Evolutionary conservation across 1,284 basidiomycete species (phyloP).

Genomic region (Pseudozyma thailandica): DNA sequence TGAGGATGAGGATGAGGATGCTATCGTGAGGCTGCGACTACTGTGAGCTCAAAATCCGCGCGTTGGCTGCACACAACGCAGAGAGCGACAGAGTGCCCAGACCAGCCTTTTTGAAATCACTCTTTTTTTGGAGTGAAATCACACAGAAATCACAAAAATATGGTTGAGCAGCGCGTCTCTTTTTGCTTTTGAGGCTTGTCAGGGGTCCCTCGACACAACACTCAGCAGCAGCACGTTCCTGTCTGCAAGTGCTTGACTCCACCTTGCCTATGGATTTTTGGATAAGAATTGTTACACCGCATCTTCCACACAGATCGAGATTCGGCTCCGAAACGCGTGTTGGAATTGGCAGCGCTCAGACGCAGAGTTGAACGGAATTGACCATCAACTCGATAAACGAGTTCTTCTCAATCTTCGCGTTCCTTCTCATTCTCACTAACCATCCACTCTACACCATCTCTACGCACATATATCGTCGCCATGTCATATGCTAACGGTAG

Average conservation of each 20-base stretch:
- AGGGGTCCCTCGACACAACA: no score
- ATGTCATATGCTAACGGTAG: constrained; percentile 44
- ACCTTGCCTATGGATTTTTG: not conserved
- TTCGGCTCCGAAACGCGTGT: constrained; percentile 38
- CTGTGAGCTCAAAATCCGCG: not conserved
- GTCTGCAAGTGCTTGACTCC: constrained; percentile 4
- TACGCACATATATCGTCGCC: constrained; percentile 2
- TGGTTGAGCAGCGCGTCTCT: no score
- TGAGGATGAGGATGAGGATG: constrained; percentile 3
- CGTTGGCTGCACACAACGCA: not conserved
- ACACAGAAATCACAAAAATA: no score
- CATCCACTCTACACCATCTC: constrained; percentile 1
- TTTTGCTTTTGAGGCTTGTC: no score
- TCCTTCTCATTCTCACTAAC: not conserved
- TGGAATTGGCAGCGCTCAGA: constrained; percentile 1
- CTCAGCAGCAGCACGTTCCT: constrained; percentile 24
- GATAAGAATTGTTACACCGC: constrained; percentile 10
- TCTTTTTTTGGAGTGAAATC: not conserved
- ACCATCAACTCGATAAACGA: not conserved
- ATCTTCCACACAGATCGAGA: not conserved
- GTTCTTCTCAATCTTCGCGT: constrained; percentile 12
- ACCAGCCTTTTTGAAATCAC: constrained; percentile 1
- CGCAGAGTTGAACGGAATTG: not conserved
- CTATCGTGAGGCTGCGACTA: not conserved
- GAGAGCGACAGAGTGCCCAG: not conserved